Evolutionary conservation across 2,329 filamentous ascomycete genomes (phyloP).

Genomic region (Furcasterigmium sp.): DNA sequence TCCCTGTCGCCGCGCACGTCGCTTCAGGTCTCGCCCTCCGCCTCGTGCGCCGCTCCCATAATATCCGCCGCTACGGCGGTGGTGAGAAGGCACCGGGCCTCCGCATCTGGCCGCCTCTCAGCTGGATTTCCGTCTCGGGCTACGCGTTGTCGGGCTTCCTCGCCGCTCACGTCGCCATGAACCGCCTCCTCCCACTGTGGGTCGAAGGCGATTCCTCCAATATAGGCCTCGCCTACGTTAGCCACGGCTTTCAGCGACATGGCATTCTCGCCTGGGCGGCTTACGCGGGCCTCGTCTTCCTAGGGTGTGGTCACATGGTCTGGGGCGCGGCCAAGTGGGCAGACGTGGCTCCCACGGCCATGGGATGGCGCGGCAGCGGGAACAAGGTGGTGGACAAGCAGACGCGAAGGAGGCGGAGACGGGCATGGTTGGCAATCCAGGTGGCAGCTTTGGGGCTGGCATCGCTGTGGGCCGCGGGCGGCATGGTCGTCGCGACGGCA

Average conservation of each 20-base stretch:
- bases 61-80: conserved; percentile 58
- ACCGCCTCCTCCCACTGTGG: conserved; percentile 68
- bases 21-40: conserved; percentile 72
- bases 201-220: conserved; percentile 84
- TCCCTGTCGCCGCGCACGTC: conserved; percentile 73
- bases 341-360: conserved; percentile 54
- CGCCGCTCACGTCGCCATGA: conserved; percentile 67
- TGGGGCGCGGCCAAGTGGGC: conserved; percentile 87
- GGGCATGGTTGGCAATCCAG: conserved; percentile 69
- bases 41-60: conserved; percentile 66
- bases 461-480: conserved; percentile 75
- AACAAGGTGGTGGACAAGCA: conserved; percentile 40
- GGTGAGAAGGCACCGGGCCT: not conserved
- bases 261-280: conserved; percentile 60
- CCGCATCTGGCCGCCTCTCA: conserved; percentile 65
- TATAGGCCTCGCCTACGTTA: conserved; percentile 76
- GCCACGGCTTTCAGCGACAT: conserved; percentile 76
- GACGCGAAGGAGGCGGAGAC: conserved; percentile 50
- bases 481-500: conserved; percentile 68
- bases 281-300: conserved; percentile 62
- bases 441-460: conserved; percentile 52
- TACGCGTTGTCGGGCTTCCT: conserved; percentile 65
- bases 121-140: conserved; percentile 65
- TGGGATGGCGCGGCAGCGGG: conserved; percentile 38
- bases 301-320: conserved; percentile 71